Percentiles rank a stretch among this genome's conserved stretches.
phyloP scores from a whole-genome alignment of 148 eudicot species.

The Rheum nobile region DNA sequence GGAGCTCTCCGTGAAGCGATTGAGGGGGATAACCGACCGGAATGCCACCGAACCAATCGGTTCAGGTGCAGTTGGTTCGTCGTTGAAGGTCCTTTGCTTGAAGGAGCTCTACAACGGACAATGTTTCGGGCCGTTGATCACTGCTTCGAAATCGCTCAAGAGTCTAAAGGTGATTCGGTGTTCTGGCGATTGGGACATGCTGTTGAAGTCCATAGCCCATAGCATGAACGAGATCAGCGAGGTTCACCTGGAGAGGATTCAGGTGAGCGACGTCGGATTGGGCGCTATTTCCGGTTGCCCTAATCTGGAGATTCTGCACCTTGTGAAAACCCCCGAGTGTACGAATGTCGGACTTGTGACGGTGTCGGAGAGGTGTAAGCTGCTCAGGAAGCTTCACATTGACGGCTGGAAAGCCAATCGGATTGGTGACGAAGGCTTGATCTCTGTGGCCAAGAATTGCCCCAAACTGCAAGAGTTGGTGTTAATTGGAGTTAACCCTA shows the following conservation, averaged over 20 bases:
- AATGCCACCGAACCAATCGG: conserved; percentile 25
- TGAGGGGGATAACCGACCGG: conserved; percentile 30
- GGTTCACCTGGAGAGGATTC: conserved; percentile 47
- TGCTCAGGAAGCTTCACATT: conserved; percentile 41
- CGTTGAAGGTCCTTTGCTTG: conserved; percentile 29
- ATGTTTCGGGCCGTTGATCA: conserved; percentile 35
- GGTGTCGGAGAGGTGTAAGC: conserved; percentile 36
- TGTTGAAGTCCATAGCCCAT: conserved; percentile 11
- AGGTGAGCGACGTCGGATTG: conserved; percentile 41
- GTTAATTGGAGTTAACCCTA: conserved; percentile 43
- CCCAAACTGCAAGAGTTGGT: conserved; percentile 43
- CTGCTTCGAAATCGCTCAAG: conserved; percentile 29
- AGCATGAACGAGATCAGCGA: conserved; percentile 19
- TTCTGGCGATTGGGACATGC: conserved; percentile 47
- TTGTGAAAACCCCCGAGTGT: conserved; percentile 49
- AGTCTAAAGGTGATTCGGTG: conserved; percentile 31
- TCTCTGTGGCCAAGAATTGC: conserved; percentile 32
- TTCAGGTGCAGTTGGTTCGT: conserved; percentile 19
- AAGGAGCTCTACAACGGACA: conserved; percentile 50
- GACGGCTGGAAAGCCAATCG: conserved; percentile 62
- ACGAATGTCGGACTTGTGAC: conserved; percentile 33
- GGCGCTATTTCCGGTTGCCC: conserved; percentile 25
- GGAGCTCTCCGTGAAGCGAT: conserved; percentile 45
- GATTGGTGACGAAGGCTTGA: conserved; percentile 42
- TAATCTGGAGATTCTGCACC: conserved; percentile 36